Evolutionary conservation across 2,329 filamentous ascomycete genomes (phyloP).

Genomic region (Lasiodiplodia sp.): DNA sequence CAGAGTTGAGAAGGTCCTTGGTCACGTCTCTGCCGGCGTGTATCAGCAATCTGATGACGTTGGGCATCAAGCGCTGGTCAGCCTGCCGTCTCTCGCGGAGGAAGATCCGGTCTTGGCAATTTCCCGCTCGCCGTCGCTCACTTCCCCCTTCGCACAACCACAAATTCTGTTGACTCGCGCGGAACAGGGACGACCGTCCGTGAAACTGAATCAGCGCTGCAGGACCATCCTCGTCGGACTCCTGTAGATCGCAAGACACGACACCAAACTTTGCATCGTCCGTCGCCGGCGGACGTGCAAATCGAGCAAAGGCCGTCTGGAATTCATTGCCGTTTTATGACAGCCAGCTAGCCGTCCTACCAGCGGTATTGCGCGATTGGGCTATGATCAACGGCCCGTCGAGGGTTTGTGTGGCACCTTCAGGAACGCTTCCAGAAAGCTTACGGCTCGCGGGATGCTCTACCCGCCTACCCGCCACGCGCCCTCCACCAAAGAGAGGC

Average conservation of each 20-base stretch:
- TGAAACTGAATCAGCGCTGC: conserved; percentile 22
- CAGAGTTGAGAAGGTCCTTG: conserved; percentile 5
- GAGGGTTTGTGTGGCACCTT: conserved; percentile 12
- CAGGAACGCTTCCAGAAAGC: conserved; percentile 27
- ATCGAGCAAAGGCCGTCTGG: conserved; percentile 8
- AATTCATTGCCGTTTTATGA: conserved; percentile 13
- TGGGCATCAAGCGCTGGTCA: conserved; percentile 18
- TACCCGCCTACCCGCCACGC: neutral
- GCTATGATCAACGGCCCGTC: conserved; percentile 10
- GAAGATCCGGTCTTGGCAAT: conserved; percentile 19
- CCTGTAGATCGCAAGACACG: conserved; percentile 19
- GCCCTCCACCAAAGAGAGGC: neutral
- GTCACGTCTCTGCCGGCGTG: conserved; percentile 4
- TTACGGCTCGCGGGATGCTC: conserved; percentile 8
- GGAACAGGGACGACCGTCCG: neutral
- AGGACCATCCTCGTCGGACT: conserved; percentile 17
- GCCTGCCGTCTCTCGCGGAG: neutral
- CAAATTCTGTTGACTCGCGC: conserved; percentile 8
- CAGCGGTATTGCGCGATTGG: conserved; percentile 18
- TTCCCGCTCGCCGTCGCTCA: conserved; percentile 17
- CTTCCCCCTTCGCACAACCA: conserved; percentile 3
- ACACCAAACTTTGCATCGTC: conserved; percentile 9
- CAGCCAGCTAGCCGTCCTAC: neutral
- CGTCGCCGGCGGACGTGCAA: neutral
- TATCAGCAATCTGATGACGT: conserved; percentile 16